Base-by-base conservation (phyloP, 257 asterid species). In the Solanum sitiens region DNA sequence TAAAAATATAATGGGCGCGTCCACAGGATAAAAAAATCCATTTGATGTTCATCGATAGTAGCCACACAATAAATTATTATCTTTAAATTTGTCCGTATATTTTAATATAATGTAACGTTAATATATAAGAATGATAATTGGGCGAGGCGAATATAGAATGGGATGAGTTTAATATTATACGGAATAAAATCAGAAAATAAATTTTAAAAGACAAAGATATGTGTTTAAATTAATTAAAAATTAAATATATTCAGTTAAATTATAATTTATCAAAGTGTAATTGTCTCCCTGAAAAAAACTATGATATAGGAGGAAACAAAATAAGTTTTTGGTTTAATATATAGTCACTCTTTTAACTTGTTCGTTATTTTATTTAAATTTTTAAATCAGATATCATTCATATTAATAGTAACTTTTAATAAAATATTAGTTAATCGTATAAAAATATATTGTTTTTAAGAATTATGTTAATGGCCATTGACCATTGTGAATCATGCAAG, bases 61-160 rank as follows among this genome's bases (percentile, higher is more conserved):
- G 45, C 71, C 71, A 5, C 71, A 63, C 32, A n/a, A n/a, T 20
- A 8, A 7, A 18, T 59, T 20, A 20, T 59, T 20, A 59, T 59
- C 67, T 13, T 59, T 59, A 59, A 21, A 56, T 7, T 10, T 56
- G 0, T 18, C 0, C 1, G 2, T 53, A 53, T 53, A 53, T 16
- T 16, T 53, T 53, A 53, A 6, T 18, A 6, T 18, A 18, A 0
- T 0, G 4, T 6, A 53, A 53, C 23, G 23, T 23, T 53, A 53
- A 53, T 16, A 53, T 53, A 6, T 0, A 6, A 1, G 63, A 0
- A 53, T 53, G 10, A 0, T 0, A 53, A 53, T 53, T 23, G 1
- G 2, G 1, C 4, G 4, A 16, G 63, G 0, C 0, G 1, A 0
- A 16, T 53, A 8, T 1, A 53, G 0, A 9, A 8, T 1, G 4